Evolutionary conservation across 768 basidiomycete genomes (phyloP).

Genomic region (Hypholoma fasciculare): DNA sequence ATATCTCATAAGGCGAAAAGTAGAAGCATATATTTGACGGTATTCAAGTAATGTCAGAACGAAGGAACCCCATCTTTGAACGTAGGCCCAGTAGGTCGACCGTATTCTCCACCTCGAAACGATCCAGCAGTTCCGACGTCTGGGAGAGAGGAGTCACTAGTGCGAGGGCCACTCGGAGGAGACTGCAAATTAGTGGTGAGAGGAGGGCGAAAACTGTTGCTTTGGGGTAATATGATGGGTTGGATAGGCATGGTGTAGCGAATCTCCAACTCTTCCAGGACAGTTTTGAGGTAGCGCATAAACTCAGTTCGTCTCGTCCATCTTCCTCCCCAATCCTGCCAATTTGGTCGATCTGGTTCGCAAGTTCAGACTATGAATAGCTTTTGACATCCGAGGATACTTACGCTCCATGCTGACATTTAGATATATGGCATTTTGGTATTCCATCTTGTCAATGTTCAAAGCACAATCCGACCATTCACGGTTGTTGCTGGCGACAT

Average conservation of each 20-base stretch:
- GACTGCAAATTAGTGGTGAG: conserved; percentile 11
- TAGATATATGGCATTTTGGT: conserved; percentile 68
- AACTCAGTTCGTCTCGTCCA: conserved; percentile 75
- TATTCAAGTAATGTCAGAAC: background rate
- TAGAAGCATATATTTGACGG: background rate
- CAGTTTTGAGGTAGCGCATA: conserved; percentile 71
- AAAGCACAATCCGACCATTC: conserved; percentile 70
- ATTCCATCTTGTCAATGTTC: conserved; percentile 81
- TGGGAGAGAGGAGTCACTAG: conserved; percentile 6
- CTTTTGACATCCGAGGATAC: conserved; percentile 22
- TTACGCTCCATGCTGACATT: conserved; percentile 72
- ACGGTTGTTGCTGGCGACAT: conserved; percentile 61
- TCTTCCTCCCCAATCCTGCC: conserved; percentile 87
- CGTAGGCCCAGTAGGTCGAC: conserved; percentile 16
- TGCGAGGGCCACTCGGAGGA: conserved; percentile 13
- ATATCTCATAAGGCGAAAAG: background rate
- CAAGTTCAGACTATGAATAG: conserved; percentile 1
- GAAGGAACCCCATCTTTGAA: conserved; percentile 19
- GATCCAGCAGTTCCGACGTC: conserved; percentile 25
- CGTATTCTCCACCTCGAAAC: conserved; percentile 22
- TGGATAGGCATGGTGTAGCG: conserved; percentile 72
- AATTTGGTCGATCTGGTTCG: conserved; percentile 66
- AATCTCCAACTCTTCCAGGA: conserved; percentile 75
- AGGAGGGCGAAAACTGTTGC: conserved; percentile 12
- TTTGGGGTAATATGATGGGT: conserved; percentile 57